Conservation (phyloP, 306 rosid species). For the Vicia villosa region DNA sequence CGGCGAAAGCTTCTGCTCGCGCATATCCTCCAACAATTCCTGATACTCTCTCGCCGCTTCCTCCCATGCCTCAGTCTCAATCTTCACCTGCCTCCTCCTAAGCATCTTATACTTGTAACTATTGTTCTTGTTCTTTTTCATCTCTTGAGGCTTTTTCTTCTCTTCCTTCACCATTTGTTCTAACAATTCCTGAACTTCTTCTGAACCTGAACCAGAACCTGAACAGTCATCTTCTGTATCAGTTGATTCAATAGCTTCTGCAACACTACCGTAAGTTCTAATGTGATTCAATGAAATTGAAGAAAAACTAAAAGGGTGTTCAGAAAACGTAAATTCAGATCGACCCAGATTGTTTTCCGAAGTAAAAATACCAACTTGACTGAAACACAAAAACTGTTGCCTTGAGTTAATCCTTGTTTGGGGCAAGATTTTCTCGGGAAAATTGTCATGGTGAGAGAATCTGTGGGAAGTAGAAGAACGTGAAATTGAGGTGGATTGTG, state of each 20-base stretch:
- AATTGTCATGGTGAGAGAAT: conserved; percentile 23
- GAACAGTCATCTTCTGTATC: conserved; percentile 69
- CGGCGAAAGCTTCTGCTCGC: conserved; percentile 89
- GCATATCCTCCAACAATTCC: conserved; percentile 78
- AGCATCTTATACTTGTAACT: conserved; percentile 50
- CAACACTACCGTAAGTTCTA: conserved; percentile 59
- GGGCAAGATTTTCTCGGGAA: conserved; percentile 37
- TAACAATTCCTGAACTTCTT: conserved; percentile 59
- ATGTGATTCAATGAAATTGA: conserved; percentile 11
- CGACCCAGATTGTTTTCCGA: conserved; percentile 38
- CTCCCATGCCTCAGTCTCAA: conserved; percentile 97
- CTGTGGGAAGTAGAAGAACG: conserved; percentile 26
- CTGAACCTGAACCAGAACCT: conserved; percentile 43
- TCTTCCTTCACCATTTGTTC: conserved; percentile 39
- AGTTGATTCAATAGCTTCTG: conserved; percentile 68
- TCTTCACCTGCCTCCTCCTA: conserved; percentile 66
- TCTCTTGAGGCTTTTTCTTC: conserved; percentile 40
- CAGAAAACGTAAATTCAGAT: conserved; percentile 38
- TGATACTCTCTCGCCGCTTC: conserved; percentile 82
- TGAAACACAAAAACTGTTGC: conserved; percentile 22
- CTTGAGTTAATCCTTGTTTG: background rate
- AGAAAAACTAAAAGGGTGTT: conserved; percentile 34
- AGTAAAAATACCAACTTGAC: conserved; percentile 23
- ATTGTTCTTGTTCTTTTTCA: conserved; percentile 41
- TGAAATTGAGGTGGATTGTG: background rate